These are phyloP conservation scores for Zygosaccharomyces lentus DNA, from an alignment of 805 yeast genomes.

Conservation along the genomic window DNA sequence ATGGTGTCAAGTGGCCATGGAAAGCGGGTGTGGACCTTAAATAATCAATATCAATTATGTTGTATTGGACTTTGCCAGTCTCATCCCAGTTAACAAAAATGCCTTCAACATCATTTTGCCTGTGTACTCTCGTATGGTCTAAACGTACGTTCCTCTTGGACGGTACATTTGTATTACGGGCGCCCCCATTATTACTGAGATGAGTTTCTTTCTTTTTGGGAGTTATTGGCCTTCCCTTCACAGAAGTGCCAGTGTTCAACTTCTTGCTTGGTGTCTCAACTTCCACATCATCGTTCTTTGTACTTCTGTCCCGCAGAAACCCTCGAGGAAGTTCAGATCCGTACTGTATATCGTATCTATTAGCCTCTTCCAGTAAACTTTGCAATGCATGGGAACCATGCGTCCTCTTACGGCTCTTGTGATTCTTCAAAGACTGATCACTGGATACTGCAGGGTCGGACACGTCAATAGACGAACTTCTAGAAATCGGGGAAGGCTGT, in stretches of 20 bases:
- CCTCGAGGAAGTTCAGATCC: constrained; percentile 26
- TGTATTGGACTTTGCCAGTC: constrained; percentile 10
- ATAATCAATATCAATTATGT: constrained; percentile 21
- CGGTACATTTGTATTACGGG: background rate
- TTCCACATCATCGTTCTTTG: background rate
- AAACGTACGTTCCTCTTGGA: background rate
- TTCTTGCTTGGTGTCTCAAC: background rate
- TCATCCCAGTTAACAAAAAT: constrained; percentile 18
- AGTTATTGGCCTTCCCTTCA: background rate
- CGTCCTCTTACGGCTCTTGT: background rate
- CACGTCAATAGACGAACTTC: background rate
- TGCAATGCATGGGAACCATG: constrained; percentile 11
- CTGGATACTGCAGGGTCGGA: background rate
- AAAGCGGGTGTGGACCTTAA: constrained; percentile 5
- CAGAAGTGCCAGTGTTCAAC: background rate
- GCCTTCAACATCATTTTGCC: constrained; percentile 1
- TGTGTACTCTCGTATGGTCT: constrained; percentile 1
- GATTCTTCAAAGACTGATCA: background rate
- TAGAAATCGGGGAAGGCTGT: background rate
- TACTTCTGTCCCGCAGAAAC: constrained; percentile 20
- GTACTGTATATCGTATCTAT: constrained; percentile 24
- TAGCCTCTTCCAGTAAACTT: constrained; percentile 28
- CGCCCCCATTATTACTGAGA: background rate
- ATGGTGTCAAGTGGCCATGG: constrained; percentile 11
- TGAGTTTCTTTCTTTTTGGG: background rate